These are phyloP conservation scores for Aspergillus flavus DNA, from an alignment of 2,329 filamentous ascomycete genomes.

Conservation along the genomic window DNA sequence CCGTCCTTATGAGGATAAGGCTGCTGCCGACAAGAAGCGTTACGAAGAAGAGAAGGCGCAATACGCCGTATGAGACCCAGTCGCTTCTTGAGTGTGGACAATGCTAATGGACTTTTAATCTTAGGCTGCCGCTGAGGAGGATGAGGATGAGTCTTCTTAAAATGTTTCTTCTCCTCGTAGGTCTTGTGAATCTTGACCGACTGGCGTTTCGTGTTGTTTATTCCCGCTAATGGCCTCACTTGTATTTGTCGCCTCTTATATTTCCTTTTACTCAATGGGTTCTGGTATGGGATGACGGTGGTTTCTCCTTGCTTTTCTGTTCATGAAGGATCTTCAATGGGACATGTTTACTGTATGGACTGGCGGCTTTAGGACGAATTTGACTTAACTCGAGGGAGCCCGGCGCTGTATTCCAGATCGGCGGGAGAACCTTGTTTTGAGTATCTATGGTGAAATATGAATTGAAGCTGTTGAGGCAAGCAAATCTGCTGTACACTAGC, in stretches of 20 bases:
- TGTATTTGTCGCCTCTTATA: conserved; percentile 33
- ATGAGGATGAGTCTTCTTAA: conserved; percentile 51
- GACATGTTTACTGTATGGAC: conserved; percentile 33
- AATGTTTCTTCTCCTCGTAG: conserved; percentile 19
- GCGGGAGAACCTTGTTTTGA: conserved; percentile 22
- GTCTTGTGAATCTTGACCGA: conserved; percentile 31
- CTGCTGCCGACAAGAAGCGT: conserved; percentile 95
- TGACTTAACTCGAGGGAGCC: conserved; percentile 32
- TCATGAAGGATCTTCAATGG: conserved; percentile 35
- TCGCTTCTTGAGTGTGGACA: background rate
- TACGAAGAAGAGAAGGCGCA: conserved; percentile 97
- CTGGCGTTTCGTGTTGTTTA: conserved; percentile 40
- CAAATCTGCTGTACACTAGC: conserved; percentile 32
- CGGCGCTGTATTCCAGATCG: conserved; percentile 23
- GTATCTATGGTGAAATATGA: conserved; percentile 22
- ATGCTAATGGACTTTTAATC: conserved; percentile 9
- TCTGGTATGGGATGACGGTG: conserved; percentile 37
- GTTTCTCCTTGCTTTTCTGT: conserved; percentile 34
- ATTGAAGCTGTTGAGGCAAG: conserved; percentile 27
- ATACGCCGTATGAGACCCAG: conserved; percentile 71
- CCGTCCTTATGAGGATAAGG: conserved; percentile 93
- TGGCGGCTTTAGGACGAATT: conserved; percentile 29
- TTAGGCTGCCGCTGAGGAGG: conserved; percentile 61
- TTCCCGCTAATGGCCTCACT: conserved; percentile 34
- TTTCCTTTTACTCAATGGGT: conserved; percentile 35